Evolutionary conservation across 148 eudicot species (phyloP), one percentile per base, ranked within the genome.

Genomic region (Cornus kousa): DNA sequence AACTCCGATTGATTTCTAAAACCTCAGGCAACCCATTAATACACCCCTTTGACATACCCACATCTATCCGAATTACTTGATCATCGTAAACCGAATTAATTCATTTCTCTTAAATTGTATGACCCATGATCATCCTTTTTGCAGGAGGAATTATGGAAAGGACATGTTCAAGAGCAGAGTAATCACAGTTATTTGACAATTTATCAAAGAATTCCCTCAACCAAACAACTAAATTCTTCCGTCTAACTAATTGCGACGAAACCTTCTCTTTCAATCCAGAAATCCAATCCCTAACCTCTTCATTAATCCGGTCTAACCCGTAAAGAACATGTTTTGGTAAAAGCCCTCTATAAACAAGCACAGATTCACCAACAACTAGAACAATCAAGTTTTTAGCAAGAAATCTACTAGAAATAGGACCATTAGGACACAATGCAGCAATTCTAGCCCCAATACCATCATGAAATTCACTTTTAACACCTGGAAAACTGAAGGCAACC

Each of bases 41-140:
- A 86, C 99, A 96, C 28, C 93, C 96, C 75, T 57, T 87, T 0
- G 99, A 96, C 98, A 96, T 87, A 10, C 99, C 99, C 82, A 96
- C 98, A 77, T 96, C 99, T 64, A 96, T 91, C 83, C 99, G 87
- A 17, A 96, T 89, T 0, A 97, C 99, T 33, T 70, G 80, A 20
- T 88, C 85, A 55, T 82, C 89, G 80, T 98, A 96, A 74, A 82
- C 94, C 19, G 87, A 88, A 74, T 89, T 96, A n/a, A 96, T 93
- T 28, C 99, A 98, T 35, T 70, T 74, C 28, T 83, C 84, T 82
- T 96, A 98, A 78, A 96, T 96, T 0, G 99, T 96, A 83, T 96
- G 99, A 72, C 99, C 99, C 99, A 96, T 91, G 69, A 96, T 88
- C 98, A 96, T 89, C 91, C 99, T 96, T 89, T 81, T 96, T 19